These are phyloP conservation scores for Dichomitus squalens DNA, from an alignment of 1,284 basidiomycete genomes.

Conservation along the genomic window DNA sequence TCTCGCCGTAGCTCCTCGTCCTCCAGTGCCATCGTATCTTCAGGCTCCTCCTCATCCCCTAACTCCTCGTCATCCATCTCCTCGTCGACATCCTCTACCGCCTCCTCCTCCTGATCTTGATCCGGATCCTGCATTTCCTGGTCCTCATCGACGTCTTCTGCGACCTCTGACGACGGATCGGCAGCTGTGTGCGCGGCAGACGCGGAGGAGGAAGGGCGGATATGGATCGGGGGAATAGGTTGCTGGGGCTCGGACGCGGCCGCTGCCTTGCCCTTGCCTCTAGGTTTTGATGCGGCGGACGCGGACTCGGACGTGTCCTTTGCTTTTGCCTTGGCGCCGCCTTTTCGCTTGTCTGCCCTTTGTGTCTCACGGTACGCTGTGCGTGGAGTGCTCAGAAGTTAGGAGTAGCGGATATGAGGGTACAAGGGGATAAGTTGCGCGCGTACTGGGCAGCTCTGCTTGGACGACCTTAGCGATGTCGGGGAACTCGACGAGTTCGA, in stretches of 20 bases:
- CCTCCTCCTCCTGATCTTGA: conserved; percentile 37
- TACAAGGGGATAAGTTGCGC: background rate
- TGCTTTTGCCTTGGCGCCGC: conserved; percentile 39
- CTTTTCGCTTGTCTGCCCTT: conserved; percentile 57
- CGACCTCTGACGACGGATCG: conserved; percentile 22
- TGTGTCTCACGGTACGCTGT: conserved; percentile 62
- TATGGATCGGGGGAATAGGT: conserved; percentile 27
- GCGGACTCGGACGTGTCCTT: conserved; percentile 27
- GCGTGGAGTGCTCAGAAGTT: background rate
- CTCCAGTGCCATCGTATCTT: conserved; percentile 27
- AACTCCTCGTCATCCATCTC: conserved; percentile 25
- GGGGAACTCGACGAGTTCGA: conserved; percentile 80
- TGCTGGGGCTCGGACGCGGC: conserved; percentile 6
- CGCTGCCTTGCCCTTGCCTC: conserved; percentile 31
- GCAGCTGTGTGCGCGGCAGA: conserved; percentile 1
- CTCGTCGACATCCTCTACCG: conserved; percentile 21
- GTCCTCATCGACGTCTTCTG: conserved; percentile 32
- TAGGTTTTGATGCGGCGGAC: conserved; percentile 25
- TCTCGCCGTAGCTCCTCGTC: conserved; percentile 25
- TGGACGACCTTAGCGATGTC: conserved; percentile 74
- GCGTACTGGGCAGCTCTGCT: conserved; percentile 71
- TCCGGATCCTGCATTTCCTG: conserved; percentile 36
- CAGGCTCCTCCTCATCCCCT: conserved; percentile 26
- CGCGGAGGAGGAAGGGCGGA: conserved; percentile 17
- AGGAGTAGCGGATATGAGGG: background rate